phyloP scores from a whole-genome alignment of 768 basidiomycete species.

The Chiua virens region DNA sequence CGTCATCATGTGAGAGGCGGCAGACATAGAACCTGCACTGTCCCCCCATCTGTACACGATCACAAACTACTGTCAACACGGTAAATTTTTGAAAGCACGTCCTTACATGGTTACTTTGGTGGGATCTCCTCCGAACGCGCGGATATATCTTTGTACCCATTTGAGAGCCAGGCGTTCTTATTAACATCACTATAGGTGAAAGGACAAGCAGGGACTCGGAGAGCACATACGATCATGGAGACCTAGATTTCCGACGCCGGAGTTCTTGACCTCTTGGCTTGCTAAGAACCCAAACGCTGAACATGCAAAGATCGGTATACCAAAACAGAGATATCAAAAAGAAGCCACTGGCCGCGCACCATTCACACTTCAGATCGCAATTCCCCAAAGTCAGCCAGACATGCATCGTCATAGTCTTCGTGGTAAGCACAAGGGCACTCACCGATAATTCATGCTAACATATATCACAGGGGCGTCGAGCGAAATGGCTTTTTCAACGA shows the following conservation, averaged over 20 bases:
- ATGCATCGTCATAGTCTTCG: too few relatives aligned
- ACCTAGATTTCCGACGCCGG: slow-evolving; percentile 48
- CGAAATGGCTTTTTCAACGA: not conserved
- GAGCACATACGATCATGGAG: slow-evolving; percentile 41
- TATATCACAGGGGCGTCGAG: slow-evolving; percentile 31
- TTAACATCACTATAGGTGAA: not conserved
- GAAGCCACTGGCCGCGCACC: slow-evolving; percentile 2
- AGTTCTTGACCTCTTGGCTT: slow-evolving; percentile 34
- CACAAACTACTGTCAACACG: too few relatives aligned
- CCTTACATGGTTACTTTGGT: slow-evolving; percentile 37
- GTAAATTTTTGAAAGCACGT: not conserved
- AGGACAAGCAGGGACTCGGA: too few relatives aligned
- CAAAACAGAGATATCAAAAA: not conserved
- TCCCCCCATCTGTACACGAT: slow-evolving; percentile 29
- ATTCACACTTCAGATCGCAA: not conserved
- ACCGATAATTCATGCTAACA: slow-evolving; percentile 45
- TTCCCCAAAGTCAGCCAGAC: not conserved
- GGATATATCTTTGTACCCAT: slow-evolving; percentile 63
- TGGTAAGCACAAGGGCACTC: slow-evolving; percentile 1
- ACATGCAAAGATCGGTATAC: not conserved
- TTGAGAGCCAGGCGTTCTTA: slow-evolving; percentile 40
- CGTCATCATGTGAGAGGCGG: slow-evolving; percentile 31
- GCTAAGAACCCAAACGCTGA: slow-evolving; percentile 42
- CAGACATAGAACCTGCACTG: slow-evolving; percentile 39
- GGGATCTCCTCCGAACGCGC: slow-evolving; percentile 58